These are phyloP conservation scores for Hysterium pulicare DNA, from an alignment of 2,329 filamentous ascomycete species.

Conservation along the genomic window DNA sequence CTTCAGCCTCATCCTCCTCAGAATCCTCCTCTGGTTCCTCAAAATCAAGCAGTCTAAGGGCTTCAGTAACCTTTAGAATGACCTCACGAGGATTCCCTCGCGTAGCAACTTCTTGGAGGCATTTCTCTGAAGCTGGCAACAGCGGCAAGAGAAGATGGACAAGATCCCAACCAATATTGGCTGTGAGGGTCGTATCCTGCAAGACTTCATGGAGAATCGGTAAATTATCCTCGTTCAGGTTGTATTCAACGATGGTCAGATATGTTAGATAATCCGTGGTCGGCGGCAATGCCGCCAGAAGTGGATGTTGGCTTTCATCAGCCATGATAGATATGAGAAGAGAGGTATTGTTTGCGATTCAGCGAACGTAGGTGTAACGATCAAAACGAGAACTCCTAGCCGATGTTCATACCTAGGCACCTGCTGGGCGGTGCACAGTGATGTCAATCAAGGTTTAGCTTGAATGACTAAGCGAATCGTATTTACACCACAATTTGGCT, in stretches of 20 bases:
- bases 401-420: too few species aligned
- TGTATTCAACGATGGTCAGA: constrained; percentile 73
- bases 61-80: constrained; percentile 75
- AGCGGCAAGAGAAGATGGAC: constrained; percentile 70
- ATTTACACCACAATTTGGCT: neutral
- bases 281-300: constrained; percentile 58
- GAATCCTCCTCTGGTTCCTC: constrained; percentile 53
- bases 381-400: too few species aligned
- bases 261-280: constrained; percentile 71
- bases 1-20: constrained; percentile 18
- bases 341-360: too few species aligned
- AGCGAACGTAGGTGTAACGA: too few species aligned
- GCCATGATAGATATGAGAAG: too few species aligned
- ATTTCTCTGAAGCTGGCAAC: constrained; percentile 62
- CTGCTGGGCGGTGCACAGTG: neutral
- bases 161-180: constrained; percentile 80
- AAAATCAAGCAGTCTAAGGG: constrained; percentile 60
- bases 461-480: neutral
- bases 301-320: constrained; percentile 43
- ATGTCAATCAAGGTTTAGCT: neutral
- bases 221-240: constrained; percentile 64
- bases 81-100: constrained; percentile 79
- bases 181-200: constrained; percentile 65
- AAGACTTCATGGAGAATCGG: constrained; percentile 66
- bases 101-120: constrained; percentile 70